A percentile compares a stretch with the other conserved stretches of the same genome.
phyloP scores from a whole-genome alignment of 148 eudicot species.

The Rhododendron ovatum region DNA sequence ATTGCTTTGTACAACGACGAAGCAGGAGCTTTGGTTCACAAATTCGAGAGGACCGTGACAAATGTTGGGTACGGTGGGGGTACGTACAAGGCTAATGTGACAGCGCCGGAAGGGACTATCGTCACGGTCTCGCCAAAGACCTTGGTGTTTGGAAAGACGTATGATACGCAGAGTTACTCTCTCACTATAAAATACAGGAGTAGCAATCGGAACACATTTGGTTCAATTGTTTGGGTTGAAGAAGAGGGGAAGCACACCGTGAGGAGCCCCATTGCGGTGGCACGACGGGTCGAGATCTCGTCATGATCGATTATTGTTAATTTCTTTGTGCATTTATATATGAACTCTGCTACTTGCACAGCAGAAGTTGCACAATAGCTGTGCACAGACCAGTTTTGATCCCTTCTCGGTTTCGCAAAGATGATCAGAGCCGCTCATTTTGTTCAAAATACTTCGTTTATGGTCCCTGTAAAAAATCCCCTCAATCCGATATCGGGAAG shows the following conservation, averaged over 20 bases:
- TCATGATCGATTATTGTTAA: background rate
- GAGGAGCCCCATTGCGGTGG: conserved; percentile 23
- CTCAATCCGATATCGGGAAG: too few relatives aligned
- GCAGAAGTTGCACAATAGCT: too few relatives aligned
- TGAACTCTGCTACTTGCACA: too few relatives aligned
- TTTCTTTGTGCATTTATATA: background rate
- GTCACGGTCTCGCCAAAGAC: conserved; percentile 14
- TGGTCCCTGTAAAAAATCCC: too few relatives aligned
- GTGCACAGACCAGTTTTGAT: too few relatives aligned
- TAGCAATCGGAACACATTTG: background rate
- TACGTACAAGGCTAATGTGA: conserved; percentile 18
- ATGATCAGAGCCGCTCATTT: too few relatives aligned
- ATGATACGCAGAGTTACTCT: conserved; percentile 14
- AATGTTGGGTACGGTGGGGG: conserved; percentile 23
- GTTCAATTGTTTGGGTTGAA: conserved; percentile 26
- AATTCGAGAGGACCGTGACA: conserved; percentile 26
- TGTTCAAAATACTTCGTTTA: too few relatives aligned
- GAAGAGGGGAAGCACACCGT: conserved; percentile 14
- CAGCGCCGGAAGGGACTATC: conserved; percentile 8
- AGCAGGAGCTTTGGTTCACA: background rate
- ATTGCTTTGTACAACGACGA: conserved; percentile 11
- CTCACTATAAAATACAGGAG: conserved; percentile 6
- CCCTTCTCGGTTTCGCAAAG: too few relatives aligned
- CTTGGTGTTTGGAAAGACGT: conserved; percentile 13
- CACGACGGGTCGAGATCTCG: background rate